These are phyloP conservation scores for Rhizopogon salebrosus DNA, from an alignment of 768 basidiomycete species.

Conservation along the genomic window DNA sequence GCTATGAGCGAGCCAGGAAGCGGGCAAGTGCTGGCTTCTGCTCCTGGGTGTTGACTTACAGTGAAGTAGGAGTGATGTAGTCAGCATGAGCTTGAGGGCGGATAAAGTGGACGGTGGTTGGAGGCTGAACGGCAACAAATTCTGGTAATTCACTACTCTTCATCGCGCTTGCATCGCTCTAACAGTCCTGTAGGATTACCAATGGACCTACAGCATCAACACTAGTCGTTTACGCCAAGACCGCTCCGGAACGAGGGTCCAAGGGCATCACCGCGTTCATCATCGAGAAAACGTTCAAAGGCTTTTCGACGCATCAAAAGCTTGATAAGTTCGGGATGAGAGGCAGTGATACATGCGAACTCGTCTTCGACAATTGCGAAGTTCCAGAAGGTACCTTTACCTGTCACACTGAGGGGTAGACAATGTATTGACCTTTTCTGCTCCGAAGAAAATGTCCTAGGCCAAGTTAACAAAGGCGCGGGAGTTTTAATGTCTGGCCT, in stretches of 20 bases:
- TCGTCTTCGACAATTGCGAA: conserved; percentile 87
- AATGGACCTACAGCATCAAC: conserved; percentile 92
- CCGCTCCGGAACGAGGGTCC: conserved; percentile 66
- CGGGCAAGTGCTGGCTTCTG: conserved; percentile 34
- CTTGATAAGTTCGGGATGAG: conserved; percentile 97
- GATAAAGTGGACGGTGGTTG: conserved; percentile 75
- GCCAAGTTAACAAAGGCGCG: conserved; percentile 72
- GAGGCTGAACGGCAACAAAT: conserved; percentile 85
- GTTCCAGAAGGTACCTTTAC: conserved; percentile 73
- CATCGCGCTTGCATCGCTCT: neutral
- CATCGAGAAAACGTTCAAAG: conserved; percentile 74
- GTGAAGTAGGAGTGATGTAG: conserved; percentile 69
- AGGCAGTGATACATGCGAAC: conserved; percentile 90
- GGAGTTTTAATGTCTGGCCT: conserved; percentile 92
- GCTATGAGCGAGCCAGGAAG: conserved; percentile 94
- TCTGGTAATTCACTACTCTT: conserved; percentile 56
- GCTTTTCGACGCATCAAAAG: conserved; percentile 87
- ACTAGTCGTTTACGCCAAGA: conserved; percentile 90
- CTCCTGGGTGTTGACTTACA: neutral
- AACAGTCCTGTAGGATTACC: conserved; percentile 66
- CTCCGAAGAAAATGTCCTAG: conserved; percentile 73
- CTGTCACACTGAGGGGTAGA: neutral
- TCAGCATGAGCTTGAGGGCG: conserved; percentile 85
- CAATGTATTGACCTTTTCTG: neutral
- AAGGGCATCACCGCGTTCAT: conserved; percentile 93